Evolutionary conservation across 2,329 filamentous ascomycete genomes (phyloP), one percentile per base, ranked within the genome.

Genomic region (Sordariomycetes sp.): DNA sequence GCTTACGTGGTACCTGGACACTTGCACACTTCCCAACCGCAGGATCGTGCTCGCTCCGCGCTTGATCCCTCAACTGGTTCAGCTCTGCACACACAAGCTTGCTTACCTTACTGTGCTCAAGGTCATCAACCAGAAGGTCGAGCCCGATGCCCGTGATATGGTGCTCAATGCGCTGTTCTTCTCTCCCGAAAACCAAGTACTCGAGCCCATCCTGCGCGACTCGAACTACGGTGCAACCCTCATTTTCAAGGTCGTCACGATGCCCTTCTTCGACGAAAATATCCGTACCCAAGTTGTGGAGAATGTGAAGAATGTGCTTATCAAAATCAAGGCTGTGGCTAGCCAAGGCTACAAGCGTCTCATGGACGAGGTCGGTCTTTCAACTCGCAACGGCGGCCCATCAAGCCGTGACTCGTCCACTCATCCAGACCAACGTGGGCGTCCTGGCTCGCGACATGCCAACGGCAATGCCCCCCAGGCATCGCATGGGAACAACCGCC

Each of bases 231-330:
- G 92, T 35, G 86, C 90, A 4, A 96, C 90, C 1, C 65, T 98
- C 45, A 96, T 98, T 50, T 98, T 96, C 75, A 98, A 98, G 69
- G 88, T 96, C 21, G 70, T 98, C 36, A 96, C 92, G 0, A 96
- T 88, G 7, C 92, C 92, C 0, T 96, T 95, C 72, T 88, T 96
- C 43, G 92, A 98, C 45, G 92, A 98, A 55, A 79, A 69, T 34
- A 88, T 95, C 53, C 82, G 92, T 31, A 68, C 72, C 30, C 85
- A 95, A 48, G 87, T 95, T 16, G 77, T 94, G 5, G 86, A 94
- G 50, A 95, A 87, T 38, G 86, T 98, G 33, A 86, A 90, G 51
- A 86, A 79, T 47, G 87, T 96, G 25, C 71, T 98, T 21, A 63
- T 90, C 21, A 82, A 83, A 49, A 81, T 96, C 59, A 95, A 95